Base-by-base conservation (phyloP, 2,329 filamentous ascomycete species). In the Exophiala sp. region DNA sequence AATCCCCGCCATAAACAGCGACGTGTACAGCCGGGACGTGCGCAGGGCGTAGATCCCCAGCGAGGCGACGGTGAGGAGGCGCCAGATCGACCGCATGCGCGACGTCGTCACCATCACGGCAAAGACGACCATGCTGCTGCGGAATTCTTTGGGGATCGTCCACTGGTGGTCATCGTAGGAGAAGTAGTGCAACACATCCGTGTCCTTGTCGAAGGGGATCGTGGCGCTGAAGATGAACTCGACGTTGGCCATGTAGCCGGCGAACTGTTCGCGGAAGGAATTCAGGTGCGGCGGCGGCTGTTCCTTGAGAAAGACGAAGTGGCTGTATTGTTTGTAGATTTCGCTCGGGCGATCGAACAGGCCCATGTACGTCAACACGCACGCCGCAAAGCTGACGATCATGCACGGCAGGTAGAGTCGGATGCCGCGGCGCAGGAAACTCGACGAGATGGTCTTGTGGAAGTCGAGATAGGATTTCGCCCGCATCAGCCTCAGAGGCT, bases 71-170 rank as follows among this genome's bases (percentile, higher is more conserved):
- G 35, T 43, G 13, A 32, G 2, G 29, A 50, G 24, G 2, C 53
- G 42, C 2, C 38, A 22, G 10, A 34, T 2, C n/a, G 18, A 13
- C 11, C 42, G 41, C 45, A 56, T 42, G 1, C 53, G 40, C 14
- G 50, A 53, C 8, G 44, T 53, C 2, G 41, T 35, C 9, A 53
- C 40, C 23, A 49, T 16, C 13, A 51, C 14, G n/a, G 38, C 29
- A 27, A 53, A 56, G n/a, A 56, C 45, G 18, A 34, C 38, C 42
- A 66, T 65, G 1, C 69, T 73, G 52, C 68, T 67, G 34, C 69
- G 69, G 40, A 72, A 68, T 55, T 73, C 70, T 13, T 71, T 65
- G 1, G 70, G 69, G 19, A 73, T 71, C 3, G 70, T 71, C 70
- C 70, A 73, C 1, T 73, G 63, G 48, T 73, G 70, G n/a, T 68